These are phyloP conservation scores for Trichoderma parareesei DNA, from an alignment of 495 filamentous ascomycete species.

Conservation along the genomic window DNA sequence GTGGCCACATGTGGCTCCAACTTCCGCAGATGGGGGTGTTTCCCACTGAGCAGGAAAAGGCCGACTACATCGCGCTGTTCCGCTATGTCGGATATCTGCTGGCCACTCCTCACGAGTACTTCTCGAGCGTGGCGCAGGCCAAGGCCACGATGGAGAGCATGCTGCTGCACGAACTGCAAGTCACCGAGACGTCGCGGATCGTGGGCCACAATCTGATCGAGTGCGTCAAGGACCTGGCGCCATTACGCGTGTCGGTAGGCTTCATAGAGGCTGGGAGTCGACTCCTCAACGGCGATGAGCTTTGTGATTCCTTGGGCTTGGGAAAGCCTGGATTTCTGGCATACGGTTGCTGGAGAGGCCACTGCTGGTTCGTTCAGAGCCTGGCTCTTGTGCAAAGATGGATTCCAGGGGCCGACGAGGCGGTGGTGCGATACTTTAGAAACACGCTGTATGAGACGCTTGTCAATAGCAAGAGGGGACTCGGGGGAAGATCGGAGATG, in stretches of 20 bases:
- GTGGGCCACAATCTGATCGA: constrained; percentile 61
- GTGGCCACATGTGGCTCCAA: constrained; percentile 54
- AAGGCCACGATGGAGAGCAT: constrained; percentile 55
- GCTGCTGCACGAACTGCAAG: constrained; percentile 50
- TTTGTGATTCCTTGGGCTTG: constrained; percentile 45
- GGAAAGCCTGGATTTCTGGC: constrained; percentile 19
- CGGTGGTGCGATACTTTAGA: background rate
- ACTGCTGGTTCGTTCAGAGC: constrained; percentile 35
- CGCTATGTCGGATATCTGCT: constrained; percentile 57
- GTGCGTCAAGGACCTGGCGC: constrained; percentile 50
- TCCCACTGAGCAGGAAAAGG: constrained; percentile 49
- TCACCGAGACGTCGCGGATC: constrained; percentile 47
- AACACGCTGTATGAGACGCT: constrained; percentile 11
- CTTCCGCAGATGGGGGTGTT: constrained; percentile 60
- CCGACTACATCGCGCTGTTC: constrained; percentile 63
- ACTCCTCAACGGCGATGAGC: constrained; percentile 37
- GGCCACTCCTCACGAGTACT: constrained; percentile 51
- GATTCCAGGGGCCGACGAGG: constrained; percentile 17
- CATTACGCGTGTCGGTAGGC: constrained; percentile 49
- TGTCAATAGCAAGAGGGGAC: constrained; percentile 26
- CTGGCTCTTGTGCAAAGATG: constrained; percentile 31
- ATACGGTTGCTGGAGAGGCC: constrained; percentile 37
- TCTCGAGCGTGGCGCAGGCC: constrained; percentile 42
- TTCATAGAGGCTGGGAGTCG: constrained; percentile 40
- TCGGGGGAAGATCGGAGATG: constrained; percentile 29